Evolutionary conservation across 768 basidiomycete genomes (phyloP).

Genomic region (Phylloporus sp.): DNA sequence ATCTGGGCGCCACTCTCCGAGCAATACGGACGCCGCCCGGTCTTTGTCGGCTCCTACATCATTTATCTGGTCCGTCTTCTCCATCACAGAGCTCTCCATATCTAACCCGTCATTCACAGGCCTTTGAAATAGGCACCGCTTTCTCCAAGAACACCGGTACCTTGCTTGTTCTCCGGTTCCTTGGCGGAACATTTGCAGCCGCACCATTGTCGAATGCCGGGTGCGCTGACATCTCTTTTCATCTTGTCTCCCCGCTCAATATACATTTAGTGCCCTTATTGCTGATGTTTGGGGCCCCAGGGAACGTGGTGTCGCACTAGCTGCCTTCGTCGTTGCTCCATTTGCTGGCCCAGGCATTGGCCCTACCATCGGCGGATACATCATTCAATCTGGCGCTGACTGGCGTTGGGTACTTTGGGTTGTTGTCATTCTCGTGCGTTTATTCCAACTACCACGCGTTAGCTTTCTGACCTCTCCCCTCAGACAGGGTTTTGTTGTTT

Average conservation of each 20-base stretch:
- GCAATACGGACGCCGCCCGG: slow-evolving; percentile 54
- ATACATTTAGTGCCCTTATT: slow-evolving; percentile 41
- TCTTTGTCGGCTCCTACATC: slow-evolving; percentile 55
- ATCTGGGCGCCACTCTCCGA: slow-evolving; percentile 57
- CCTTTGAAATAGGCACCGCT: slow-evolving; percentile 62
- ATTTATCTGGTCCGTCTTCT: slow-evolving; percentile 44
- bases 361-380: slow-evolving; percentile 49
- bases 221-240: slow-evolving; percentile 29
- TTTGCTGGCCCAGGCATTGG: slow-evolving; percentile 66
- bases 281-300: slow-evolving; percentile 62
- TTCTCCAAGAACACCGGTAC: slow-evolving; percentile 57
- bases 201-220: slow-evolving; percentile 68
- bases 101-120: slow-evolving; percentile 27
- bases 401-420: slow-evolving; percentile 72
- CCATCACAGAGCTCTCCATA: not conserved
- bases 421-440: slow-evolving; percentile 48
- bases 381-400: slow-evolving; percentile 33
- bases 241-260: not conserved
- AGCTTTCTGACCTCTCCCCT: not conserved
- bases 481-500: slow-evolving; percentile 50
- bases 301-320: slow-evolving; percentile 60
- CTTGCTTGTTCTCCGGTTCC: slow-evolving; percentile 65
- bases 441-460: not conserved
- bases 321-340: slow-evolving; percentile 59
- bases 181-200: slow-evolving; percentile 68